Conservation (phyloP, 208 protist species). For the Trypanosoma caninum region DNA sequence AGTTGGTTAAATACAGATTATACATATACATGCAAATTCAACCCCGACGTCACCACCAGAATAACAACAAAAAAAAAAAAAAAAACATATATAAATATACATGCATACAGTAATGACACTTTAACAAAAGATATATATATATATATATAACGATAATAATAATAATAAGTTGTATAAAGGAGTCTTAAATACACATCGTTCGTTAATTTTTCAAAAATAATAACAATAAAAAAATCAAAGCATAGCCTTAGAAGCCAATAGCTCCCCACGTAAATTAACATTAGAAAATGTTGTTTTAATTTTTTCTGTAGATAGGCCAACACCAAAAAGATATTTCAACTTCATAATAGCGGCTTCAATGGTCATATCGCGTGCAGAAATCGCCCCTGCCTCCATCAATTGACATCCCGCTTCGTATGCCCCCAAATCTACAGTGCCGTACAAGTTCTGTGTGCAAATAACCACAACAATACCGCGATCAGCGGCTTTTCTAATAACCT, state of each 20-base stretch:
- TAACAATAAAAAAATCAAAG: too few relatives aligned
- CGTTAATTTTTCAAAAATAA: neutral
- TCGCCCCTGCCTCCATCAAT: slow-evolving; percentile 56
- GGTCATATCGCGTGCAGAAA: slow-evolving; percentile 91
- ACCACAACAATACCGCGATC: slow-evolving; percentile 88
- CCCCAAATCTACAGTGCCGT: slow-evolving; percentile 55
- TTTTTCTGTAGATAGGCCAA: slow-evolving; percentile 35
- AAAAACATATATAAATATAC: too few relatives aligned
- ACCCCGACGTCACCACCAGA: too few relatives aligned
- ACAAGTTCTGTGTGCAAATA: slow-evolving; percentile 86
- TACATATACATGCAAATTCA: too few relatives aligned
- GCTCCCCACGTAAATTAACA: slow-evolving; percentile 39
- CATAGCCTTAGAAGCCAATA: neutral
- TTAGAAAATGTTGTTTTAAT: slow-evolving; percentile 34
- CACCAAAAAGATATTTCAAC: slow-evolving; percentile 82
- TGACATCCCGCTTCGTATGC: slow-evolving; percentile 77
- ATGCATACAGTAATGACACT: too few relatives aligned
- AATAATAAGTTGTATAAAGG: too few relatives aligned
- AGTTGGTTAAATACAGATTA: too few relatives aligned
- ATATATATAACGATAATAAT: too few relatives aligned
- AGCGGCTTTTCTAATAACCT: slow-evolving; percentile 50
- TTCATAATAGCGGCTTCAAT: slow-evolving; percentile 88
- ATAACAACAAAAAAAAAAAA: too few relatives aligned
- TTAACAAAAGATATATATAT: too few relatives aligned
- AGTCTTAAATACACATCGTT: neutral